Conservation (phyloP, 2,329 filamentous ascomycete genomes). For the Fonsecaea pugnacius region DNA sequence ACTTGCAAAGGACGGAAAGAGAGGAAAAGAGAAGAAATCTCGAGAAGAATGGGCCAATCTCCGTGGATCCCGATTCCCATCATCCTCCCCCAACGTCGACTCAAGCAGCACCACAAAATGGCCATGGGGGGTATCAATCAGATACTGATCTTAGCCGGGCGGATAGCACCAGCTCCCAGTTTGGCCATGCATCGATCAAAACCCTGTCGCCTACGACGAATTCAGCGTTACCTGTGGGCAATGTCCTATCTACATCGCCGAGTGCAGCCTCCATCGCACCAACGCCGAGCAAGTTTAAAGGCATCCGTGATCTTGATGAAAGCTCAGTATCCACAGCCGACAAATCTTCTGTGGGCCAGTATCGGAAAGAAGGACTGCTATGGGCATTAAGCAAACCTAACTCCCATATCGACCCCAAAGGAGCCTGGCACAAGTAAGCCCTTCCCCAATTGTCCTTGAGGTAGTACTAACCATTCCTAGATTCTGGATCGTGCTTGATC, state of each 20-base stretch:
- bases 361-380: constrained; percentile 88
- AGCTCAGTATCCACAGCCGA: constrained; percentile 64
- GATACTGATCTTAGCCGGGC: constrained; percentile 73
- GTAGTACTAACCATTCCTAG: constrained; percentile 53
- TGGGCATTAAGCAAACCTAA: constrained; percentile 94
- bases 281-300: constrained; percentile 73
- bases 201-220: constrained; percentile 41
- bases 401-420: constrained; percentile 92
- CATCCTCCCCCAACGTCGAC: constrained; percentile 48
- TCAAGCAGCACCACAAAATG: constrained; percentile 41
- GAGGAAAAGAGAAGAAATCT: constrained; percentile 90
- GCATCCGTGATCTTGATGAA: constrained; percentile 90
- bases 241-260: constrained; percentile 47
- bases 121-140: constrained; percentile 60
- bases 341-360: constrained; percentile 59
- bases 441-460: not conserved
- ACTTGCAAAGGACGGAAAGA: constrained; percentile 89
- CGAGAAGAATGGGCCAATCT: constrained; percentile 75
- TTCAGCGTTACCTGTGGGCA: constrained; percentile 38
- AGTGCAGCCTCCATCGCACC: constrained; percentile 43
- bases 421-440: constrained; percentile 95
- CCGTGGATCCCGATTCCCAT: constrained; percentile 72
- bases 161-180: constrained; percentile 73
- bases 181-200: constrained; percentile 54
- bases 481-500: constrained; percentile 98